A percentile compares a stretch with the other conserved stretches of the same genome.
phyloP scores from a whole-genome alignment of 495 filamentous ascomycete genomes.

The Daldinia grandis region DNA sequence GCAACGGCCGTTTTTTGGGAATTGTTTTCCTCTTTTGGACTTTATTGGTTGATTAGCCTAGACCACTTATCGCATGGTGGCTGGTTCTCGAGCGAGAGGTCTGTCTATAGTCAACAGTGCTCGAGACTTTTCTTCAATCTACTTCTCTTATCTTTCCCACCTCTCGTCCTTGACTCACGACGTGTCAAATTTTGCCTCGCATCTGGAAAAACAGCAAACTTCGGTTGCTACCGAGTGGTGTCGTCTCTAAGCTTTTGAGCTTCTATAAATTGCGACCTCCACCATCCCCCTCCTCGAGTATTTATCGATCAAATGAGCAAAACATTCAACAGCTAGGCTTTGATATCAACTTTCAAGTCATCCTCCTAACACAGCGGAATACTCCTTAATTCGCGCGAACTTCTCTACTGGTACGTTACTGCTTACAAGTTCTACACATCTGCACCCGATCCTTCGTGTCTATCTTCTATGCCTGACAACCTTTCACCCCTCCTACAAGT shows the following conservation, averaged over 20 bases:
- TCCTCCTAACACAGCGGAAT: background rate
- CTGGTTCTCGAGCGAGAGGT: background rate
- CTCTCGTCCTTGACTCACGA: background rate
- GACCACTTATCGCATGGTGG: background rate
- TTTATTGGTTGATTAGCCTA: background rate
- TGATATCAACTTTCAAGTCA: background rate
- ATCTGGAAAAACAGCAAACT: background rate
- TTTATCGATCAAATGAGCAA: background rate
- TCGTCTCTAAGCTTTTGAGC: background rate
- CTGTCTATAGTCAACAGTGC: background rate
- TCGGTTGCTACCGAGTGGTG: background rate
- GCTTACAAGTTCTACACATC: background rate
- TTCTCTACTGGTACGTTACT: background rate
- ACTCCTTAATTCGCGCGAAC: background rate
- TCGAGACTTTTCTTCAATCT: background rate
- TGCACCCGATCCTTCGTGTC: background rate
- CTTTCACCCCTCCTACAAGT: background rate
- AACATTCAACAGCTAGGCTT: background rate
- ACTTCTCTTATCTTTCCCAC: background rate
- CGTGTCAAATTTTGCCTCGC: background rate
- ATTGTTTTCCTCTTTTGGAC: constrained; percentile 14
- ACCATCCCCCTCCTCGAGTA: background rate
- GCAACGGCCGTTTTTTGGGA: constrained; percentile 3
- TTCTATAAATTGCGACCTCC: background rate
- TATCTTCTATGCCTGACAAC: background rate